Conservation (phyloP, 495 filamentous ascomycete species). For the Monascus purpureus region DNA sequence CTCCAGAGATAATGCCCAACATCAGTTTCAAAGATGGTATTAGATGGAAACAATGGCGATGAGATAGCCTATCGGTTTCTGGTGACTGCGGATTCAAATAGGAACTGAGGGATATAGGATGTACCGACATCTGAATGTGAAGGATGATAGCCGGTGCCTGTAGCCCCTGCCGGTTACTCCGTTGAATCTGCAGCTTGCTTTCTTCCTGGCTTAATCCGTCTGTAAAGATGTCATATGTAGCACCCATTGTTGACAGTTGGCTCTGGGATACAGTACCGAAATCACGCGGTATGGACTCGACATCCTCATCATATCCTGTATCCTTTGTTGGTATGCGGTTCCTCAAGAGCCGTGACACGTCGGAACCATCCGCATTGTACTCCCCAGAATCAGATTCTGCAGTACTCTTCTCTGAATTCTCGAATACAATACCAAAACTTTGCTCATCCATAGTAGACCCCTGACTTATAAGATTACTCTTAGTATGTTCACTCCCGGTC, state of each 20-base stretch:
- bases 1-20: conserved; percentile 27
- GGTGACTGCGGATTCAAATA: conserved; percentile 25
- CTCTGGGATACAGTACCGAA: conserved; percentile 16
- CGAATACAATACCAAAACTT: conserved; percentile 31
- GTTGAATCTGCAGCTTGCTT: conserved; percentile 23
- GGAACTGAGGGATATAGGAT: conserved; percentile 33
- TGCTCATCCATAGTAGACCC: conserved; percentile 11
- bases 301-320: conserved; percentile 20
- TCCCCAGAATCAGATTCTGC: conserved; percentile 8
- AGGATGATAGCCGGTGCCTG: conserved; percentile 30
- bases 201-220: conserved; percentile 31
- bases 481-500: conserved; percentile 8
- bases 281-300: conserved; percentile 28
- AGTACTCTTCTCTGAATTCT: conserved; percentile 14
- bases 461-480: conserved; percentile 4
- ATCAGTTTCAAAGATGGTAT: conserved; percentile 29
- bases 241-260: conserved; percentile 19
- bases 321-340: conserved; percentile 17
- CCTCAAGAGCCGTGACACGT: conserved; percentile 10
- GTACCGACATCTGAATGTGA: conserved; percentile 42
- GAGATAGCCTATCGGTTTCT: conserved; percentile 5
- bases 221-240: conserved; percentile 33
- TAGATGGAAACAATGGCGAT: conserved; percentile 37
- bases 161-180: conserved; percentile 10
- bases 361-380: conserved; percentile 8